Base-by-base conservation (phyloP, 1,284 basidiomycete genomes). In the Boletus subluridellus region DNA sequence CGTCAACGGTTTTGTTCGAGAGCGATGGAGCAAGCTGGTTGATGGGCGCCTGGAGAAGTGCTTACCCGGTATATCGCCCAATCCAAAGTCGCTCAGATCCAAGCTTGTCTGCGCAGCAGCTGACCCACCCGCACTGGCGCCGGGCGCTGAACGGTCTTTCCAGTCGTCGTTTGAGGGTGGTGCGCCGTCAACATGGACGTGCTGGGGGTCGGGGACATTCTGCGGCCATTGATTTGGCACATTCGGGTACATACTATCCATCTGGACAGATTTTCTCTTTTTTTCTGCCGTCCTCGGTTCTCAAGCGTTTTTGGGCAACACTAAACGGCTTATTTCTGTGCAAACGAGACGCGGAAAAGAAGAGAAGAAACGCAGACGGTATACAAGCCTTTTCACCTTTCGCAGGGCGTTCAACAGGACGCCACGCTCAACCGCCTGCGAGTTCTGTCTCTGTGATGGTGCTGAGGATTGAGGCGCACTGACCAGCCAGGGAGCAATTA, bases 181-280 rank as follows among this genome's bases (percentile, higher is more conserved):
- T 39, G 67, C 59, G 49, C 63, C 66, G 65, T 77, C 75, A 65
- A 76, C 77, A 68, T 72, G 75, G 63, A 73, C 74, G 60, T 77
- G 66, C 64, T 73, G 72, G 63, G 73, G 21, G 61, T 73, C 74
- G 62, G 66, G 60, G 63, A 74, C 71, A 74, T 76, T 75, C 70
- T 77, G 77, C 65, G 82, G 75, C 85, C 84, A 87, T 69, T 72
- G 69, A 74, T 70, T 68, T 69, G 78, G 74, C 78, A 82, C 76
- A 82, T 73, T 77, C 69, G 76, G 68, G 72, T 75, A 81, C 73
- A 72, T 72, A 73, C 73, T 74, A 74, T 81, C 80, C 80, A 82
- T 80, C 70, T 74, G 77, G 74, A 73, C 70, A 69, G 74, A 73
- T 74, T 73, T 75, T 76, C 73, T 75, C 51, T 74, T 74, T 75